phyloP scores from a whole-genome alignment of 2,329 filamentous ascomycete species.

The Penicillium sp. region DNA sequence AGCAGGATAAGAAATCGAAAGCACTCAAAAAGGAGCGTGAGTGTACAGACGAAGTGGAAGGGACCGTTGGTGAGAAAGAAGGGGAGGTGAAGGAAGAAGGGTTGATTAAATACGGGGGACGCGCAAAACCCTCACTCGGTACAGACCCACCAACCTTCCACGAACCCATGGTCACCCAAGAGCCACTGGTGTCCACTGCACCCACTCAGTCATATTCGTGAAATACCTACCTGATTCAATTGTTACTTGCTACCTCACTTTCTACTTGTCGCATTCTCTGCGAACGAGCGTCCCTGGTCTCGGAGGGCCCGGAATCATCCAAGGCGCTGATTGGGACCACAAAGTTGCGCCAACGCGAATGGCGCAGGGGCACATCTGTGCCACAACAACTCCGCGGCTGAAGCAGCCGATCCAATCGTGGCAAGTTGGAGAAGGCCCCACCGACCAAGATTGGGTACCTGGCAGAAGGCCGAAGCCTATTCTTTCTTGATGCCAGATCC shows the following conservation, averaged over 20 bases:
- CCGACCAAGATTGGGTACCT: neutral
- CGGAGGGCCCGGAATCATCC: constrained; percentile 6
- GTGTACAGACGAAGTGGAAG: constrained; percentile 13
- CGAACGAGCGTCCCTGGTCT: constrained; percentile 6
- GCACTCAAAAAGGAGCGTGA: constrained; percentile 24
- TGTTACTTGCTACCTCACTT: neutral
- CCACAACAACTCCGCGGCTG: constrained; percentile 7
- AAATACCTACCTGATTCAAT: neutral
- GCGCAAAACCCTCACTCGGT: neutral
- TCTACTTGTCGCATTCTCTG: neutral
- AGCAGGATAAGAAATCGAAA: constrained; percentile 19
- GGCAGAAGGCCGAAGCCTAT: neutral
- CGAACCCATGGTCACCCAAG: neutral
- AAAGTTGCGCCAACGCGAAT: constrained; percentile 6
- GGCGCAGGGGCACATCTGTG: constrained; percentile 8
- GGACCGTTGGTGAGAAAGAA: constrained; percentile 13
- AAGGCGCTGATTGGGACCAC: constrained; percentile 11
- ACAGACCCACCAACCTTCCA: constrained; percentile 3
- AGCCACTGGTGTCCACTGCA: neutral
- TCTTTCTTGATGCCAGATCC: neutral
- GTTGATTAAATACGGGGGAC: neutral
- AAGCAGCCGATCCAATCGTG: constrained; percentile 5
- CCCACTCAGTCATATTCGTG: neutral
- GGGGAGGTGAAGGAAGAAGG: neutral
- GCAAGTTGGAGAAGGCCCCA: neutral